Conservation (phyloP, 1,139 yeast genomes). For the Pneumocystis jirovecii region DNA sequence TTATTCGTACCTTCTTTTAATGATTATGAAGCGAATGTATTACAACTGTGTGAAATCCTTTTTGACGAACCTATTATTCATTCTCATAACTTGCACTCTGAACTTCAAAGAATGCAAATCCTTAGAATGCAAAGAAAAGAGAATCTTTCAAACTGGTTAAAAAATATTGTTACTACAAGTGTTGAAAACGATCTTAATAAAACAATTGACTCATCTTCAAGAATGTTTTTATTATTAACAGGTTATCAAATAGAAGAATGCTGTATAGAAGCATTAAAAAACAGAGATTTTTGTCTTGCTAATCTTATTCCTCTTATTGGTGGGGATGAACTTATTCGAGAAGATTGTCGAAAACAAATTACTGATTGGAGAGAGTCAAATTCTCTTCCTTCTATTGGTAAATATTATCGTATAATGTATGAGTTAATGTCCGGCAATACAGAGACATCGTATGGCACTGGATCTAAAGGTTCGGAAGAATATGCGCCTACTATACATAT, state of each 20-base stretch:
- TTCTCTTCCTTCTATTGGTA: constrained; percentile 35
- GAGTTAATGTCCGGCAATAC: constrained; percentile 47
- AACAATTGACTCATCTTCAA: constrained; percentile 14
- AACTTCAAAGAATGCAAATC: constrained; percentile 7
- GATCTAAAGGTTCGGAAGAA: constrained; percentile 11
- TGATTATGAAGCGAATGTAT: constrained; percentile 17
- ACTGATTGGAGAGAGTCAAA: constrained; percentile 45
- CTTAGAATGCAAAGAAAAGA: constrained; percentile 9
- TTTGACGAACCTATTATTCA: constrained; percentile 34
- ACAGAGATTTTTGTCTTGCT: constrained; percentile 54
- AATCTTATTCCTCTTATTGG: constrained; percentile 56
- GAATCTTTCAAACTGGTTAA: constrained; percentile 44
- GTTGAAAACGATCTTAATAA: constrained; percentile 22
- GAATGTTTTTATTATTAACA: constrained; percentile 38
- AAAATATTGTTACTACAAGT: constrained; percentile 33
- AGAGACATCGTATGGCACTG: constrained; percentile 19
- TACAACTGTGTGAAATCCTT: constrained; percentile 43
- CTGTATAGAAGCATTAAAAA: constrained; percentile 39
- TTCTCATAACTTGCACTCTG: constrained; percentile 16
- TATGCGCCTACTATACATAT: constrained; percentile 24
- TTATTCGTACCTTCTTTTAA: constrained; percentile 1
- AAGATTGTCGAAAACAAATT: constrained; percentile 46
- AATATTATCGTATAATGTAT: constrained; percentile 41
- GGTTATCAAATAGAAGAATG: constrained; percentile 51
- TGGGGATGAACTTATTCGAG: constrained; percentile 44